phyloP scores from a whole-genome alignment of 1,139 yeast genomes.

The Schizosaccharomyces versatilis region DNA sequence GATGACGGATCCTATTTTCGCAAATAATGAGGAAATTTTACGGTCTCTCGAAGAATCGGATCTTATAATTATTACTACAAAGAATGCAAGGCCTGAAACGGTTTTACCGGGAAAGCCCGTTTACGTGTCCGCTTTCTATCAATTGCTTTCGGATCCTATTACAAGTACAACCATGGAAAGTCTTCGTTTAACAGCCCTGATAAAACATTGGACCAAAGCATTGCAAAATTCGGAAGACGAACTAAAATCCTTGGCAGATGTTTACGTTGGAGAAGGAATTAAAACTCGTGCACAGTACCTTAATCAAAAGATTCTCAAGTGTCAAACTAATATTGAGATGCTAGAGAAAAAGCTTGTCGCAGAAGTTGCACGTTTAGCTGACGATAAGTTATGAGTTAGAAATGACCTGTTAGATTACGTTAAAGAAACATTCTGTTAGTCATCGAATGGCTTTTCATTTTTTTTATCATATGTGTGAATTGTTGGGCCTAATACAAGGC shows the following conservation, averaged over 20 bases:
- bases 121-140: constrained; percentile 55
- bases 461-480: not conserved
- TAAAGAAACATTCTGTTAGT: not conserved
- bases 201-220: not conserved
- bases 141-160: constrained; percentile 35
- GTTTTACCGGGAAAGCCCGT: constrained; percentile 69
- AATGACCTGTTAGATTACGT: too few relatives aligned
- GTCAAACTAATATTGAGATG: not conserved
- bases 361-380: too few relatives aligned
- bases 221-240: constrained; percentile 8
- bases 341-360: not conserved
- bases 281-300: not conserved
- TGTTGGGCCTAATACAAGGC: too few relatives aligned
- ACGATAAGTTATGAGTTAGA: too few relatives aligned
- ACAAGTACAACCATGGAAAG: constrained; percentile 44
- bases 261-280: not conserved
- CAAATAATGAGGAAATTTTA: constrained; percentile 30
- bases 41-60: constrained; percentile 60
- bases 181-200: constrained; percentile 4
- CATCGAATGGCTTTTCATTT: not conserved
- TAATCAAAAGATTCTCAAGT: not conserved
- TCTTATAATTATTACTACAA: constrained; percentile 38
- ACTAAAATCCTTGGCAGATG: constrained; percentile 5
- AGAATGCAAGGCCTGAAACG: constrained; percentile 32
- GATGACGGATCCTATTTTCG: constrained; percentile 40